Conservation (phyloP, 164 flowering plant species). For the Magnolia kwangsiensis region DNA sequence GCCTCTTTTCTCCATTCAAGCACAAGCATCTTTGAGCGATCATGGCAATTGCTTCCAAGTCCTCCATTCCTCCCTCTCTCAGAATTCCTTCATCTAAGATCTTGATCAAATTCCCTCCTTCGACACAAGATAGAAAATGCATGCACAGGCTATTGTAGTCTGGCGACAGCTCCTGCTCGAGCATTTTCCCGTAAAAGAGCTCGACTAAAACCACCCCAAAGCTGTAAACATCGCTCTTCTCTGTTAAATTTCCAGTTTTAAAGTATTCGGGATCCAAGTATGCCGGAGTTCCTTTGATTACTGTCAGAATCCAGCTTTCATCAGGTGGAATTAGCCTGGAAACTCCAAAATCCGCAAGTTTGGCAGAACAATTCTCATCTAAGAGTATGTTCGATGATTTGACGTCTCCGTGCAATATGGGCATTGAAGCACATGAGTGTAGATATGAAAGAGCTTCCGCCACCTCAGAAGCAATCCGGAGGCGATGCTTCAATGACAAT, state of each 20-base stretch:
- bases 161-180: neutral
- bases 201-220: constrained; percentile 16
- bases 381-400: constrained; percentile 12
- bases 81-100: neutral
- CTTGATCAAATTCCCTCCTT: neutral
- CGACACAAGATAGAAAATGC: neutral
- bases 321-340: constrained; percentile 8
- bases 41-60: neutral
- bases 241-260: constrained; percentile 6
- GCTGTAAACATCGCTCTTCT: constrained; percentile 17
- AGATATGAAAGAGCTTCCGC: constrained; percentile 15
- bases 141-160: neutral
- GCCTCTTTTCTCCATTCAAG: neutral
- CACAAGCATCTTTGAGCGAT: constrained; percentile 6
- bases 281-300: constrained; percentile 9
- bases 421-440: constrained; percentile 12
- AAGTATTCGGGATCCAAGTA: constrained; percentile 17
- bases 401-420: constrained; percentile 14
- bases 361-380: constrained; percentile 2
- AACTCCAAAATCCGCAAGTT: constrained; percentile 10
- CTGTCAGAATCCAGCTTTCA: neutral
- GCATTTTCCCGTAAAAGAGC: constrained; percentile 6
- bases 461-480: constrained; percentile 4
- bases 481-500: neutral
- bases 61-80: neutral